phyloP scores from a whole-genome alignment of 2,329 filamentous ascomycete species.

The Fusarium paranaense region DNA sequence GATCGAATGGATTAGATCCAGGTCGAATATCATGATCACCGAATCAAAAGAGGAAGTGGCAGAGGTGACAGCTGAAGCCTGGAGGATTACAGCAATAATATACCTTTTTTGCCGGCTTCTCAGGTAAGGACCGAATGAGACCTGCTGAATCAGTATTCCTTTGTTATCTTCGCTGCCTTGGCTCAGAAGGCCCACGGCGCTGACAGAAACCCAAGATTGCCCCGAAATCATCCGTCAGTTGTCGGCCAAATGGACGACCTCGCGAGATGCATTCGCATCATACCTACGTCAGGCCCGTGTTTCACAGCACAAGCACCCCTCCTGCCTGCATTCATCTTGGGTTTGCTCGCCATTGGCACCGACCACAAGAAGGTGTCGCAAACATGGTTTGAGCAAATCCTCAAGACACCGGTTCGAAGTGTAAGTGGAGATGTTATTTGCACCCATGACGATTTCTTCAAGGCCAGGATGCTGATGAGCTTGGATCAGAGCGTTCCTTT shows the following conservation, averaged over 20 bases:
- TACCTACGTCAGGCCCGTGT: neutral
- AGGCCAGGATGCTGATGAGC: neutral
- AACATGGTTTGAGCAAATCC: neutral
- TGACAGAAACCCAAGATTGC: neutral
- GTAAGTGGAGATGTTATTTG: neutral
- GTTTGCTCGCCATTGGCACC: neutral
- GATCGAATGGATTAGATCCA: neutral
- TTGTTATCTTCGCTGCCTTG: neutral
- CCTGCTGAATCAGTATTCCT: neutral
- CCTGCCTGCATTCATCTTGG: neutral
- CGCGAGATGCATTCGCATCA: neutral
- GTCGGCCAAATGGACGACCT: neutral
- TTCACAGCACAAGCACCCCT: neutral
- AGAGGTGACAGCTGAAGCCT: neutral
- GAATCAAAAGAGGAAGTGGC: neutral
- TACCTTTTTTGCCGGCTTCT: neutral
- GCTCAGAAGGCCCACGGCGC: neutral
- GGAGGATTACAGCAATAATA: neutral
- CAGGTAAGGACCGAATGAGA: neutral
- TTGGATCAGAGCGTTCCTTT: neutral
- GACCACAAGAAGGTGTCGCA: neutral
- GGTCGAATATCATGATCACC: neutral
- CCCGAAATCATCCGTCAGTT: neutral
- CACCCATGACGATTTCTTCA: neutral
- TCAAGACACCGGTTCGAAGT: neutral